Base-by-base conservation (phyloP, 2,329 filamentous ascomycete species). In the Sporothrix mexicana region DNA sequence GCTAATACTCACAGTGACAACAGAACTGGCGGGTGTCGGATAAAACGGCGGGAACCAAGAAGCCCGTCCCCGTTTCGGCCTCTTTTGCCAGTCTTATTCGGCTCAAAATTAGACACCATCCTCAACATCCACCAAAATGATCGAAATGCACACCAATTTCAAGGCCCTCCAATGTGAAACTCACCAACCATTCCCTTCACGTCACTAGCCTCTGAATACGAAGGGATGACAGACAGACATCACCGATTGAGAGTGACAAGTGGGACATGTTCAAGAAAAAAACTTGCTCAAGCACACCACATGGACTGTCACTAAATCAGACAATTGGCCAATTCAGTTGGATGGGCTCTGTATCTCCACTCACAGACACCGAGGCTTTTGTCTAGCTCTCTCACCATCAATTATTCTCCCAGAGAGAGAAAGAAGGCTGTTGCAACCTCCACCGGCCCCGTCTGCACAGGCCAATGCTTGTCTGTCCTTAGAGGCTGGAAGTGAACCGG, bases 141-240 rank as follows among this genome's bases (percentile, higher is more conserved):
- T 25, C 20, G n/a, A n/a, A 53, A 53, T 53, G 51, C 51, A 20
- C 59, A n/a, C 59, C 36, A 45, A 62, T 62, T 62, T 45, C n/a
- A 64, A 20, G 61, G 41, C 41, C 61, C 30, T 36, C 30, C 61
- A 47, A n/a, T n/a, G 36, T 62, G 36, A 17, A 64, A 25, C 41
- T 47, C 10, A 12, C 66, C 66, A 55, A 49, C 49, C 66, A 36
- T 55, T 68, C 17, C 25, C 8, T 43, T 69, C 49, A 55, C 25
- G 10, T 43, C 66, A 53, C 66, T 69, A 69, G 66, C 47, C 49
- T 51, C 49, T 41, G 30, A 55, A 69, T 55, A 69, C 49, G 66
- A 69, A 43, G 30, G 30, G 66, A 43, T 10, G 30, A 53, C 10
- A n/a, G 47, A 66, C 43, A 13, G 57, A 43, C 57, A 43, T 43